Percentiles rank a stretch among this genome's conserved stretches.
These are phyloP conservation scores for Poa pratensis DNA, from an alignment of 176 grass and related monocot genomes.

Conservation along the genomic window DNA sequence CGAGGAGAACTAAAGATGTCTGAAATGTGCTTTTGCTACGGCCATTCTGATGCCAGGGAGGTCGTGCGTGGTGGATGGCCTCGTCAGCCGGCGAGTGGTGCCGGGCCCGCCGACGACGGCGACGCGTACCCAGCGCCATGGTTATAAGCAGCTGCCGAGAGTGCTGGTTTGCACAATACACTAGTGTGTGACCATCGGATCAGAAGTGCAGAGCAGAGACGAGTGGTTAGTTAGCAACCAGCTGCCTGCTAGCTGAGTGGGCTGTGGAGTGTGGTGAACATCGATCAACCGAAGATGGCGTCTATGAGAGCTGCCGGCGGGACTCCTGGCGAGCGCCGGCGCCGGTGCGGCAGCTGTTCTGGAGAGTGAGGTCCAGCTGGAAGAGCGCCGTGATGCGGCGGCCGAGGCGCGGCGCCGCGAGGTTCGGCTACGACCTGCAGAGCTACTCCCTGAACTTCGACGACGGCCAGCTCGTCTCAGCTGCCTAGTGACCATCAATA, in stretches of 20 bases:
- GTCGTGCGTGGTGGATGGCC: neutral
- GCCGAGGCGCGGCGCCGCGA: too few relatives aligned
- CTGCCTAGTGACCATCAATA: neutral
- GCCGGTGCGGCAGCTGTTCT: too few relatives aligned
- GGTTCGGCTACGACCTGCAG: conserved; percentile 15
- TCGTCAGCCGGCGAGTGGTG: neutral
- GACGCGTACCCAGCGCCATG: neutral
- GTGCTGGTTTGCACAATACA: neutral
- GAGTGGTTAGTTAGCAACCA: too few relatives aligned
- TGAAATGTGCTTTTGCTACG: neutral
- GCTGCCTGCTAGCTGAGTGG: too few relatives aligned
- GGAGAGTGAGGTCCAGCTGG: too few relatives aligned
- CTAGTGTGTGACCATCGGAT: neutral
- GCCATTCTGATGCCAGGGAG: neutral
- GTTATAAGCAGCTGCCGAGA: conserved; percentile 9
- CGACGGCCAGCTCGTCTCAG: conserved; percentile 25
- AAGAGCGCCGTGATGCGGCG: too few relatives aligned
- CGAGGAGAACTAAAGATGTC: neutral
- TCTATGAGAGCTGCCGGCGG: too few relatives aligned
- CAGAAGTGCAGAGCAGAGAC: neutral
- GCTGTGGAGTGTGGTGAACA: neutral
- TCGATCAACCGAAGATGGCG: neutral
- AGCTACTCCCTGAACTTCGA: conserved; percentile 55
- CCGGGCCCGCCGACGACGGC: neutral
- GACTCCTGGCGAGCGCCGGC: too few relatives aligned